Conservation (phyloP, 495 filamentous ascomycete genomes). For the Diplogelasinospora grovesii region DNA sequence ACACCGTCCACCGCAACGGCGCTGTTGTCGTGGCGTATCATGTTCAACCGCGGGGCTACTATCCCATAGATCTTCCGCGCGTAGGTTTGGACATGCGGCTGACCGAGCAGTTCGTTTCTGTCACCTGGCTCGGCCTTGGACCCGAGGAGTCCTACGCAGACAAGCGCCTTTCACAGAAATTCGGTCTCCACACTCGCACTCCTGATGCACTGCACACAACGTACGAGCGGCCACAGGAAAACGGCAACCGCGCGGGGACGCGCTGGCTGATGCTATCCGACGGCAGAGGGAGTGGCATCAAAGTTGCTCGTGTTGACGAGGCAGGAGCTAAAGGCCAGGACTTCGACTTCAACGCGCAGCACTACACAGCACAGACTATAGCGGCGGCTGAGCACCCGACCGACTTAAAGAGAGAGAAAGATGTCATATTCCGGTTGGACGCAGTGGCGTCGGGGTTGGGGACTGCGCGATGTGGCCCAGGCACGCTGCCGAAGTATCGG, state of each 20-base stretch:
- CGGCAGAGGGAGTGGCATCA: slow-evolving; percentile 10
- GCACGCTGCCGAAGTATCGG: slow-evolving; percentile 41
- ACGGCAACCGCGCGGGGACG: slow-evolving; percentile 54
- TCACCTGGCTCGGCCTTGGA: slow-evolving; percentile 54
- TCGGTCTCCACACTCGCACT: slow-evolving; percentile 41
- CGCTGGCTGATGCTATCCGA: slow-evolving; percentile 24
- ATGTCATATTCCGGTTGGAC: slow-evolving; percentile 50
- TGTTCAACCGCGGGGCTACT: slow-evolving; percentile 27
- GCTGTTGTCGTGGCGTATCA: slow-evolving; percentile 34
- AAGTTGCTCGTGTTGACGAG: slow-evolving; percentile 8
- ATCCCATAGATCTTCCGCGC: slow-evolving; percentile 47
- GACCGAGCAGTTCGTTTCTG: slow-evolving; percentile 21
- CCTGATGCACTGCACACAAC: slow-evolving; percentile 42
- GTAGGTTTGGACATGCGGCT: slow-evolving; percentile 47
- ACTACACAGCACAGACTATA: slow-evolving; percentile 41
- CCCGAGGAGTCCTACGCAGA: slow-evolving; percentile 59
- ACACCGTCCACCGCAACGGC: slow-evolving; percentile 41
- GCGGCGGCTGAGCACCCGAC: slow-evolving; percentile 52
- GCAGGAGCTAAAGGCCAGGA: no score
- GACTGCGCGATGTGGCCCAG: slow-evolving; percentile 54
- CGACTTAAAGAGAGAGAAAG: slow-evolving; percentile 46
- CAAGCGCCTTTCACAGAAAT: slow-evolving; percentile 48
- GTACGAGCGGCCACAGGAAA: slow-evolving; percentile 61
- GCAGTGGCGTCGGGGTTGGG: slow-evolving; percentile 49
- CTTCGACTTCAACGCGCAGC: no score